These are phyloP conservation scores for Sordariomycetes sp. DNA, from an alignment of 2,329 filamentous ascomycete species.

Conservation along the genomic window DNA sequence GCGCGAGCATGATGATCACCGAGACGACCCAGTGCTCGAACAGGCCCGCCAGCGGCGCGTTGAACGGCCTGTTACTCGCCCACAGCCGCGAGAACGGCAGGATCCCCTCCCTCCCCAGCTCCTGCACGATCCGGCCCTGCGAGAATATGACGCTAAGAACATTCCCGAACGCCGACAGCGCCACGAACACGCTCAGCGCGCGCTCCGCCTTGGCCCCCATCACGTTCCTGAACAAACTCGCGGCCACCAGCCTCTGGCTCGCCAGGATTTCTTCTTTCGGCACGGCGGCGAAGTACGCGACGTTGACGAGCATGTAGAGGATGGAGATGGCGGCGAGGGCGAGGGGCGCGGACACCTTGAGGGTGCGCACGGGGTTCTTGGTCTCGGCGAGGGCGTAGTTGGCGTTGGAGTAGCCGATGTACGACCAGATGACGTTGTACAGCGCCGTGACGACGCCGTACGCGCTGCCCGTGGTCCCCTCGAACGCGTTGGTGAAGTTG, in stretches of 20 bases:
- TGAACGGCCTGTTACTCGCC: constrained; percentile 54
- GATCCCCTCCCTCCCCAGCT: constrained; percentile 56
- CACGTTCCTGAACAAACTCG: constrained; percentile 44
- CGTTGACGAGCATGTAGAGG: constrained; percentile 57
- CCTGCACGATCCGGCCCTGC: constrained; percentile 55
- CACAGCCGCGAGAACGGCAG: constrained; percentile 52
- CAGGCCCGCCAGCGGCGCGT: constrained; percentile 48
- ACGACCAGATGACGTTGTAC: constrained; percentile 64
- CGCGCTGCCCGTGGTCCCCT: constrained; percentile 53
- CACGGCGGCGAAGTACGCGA: constrained; percentile 54
- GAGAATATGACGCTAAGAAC: constrained; percentile 59
- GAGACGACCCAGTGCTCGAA: constrained; percentile 55
- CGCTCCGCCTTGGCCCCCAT: constrained; percentile 43
- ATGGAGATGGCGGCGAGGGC: constrained; percentile 47
- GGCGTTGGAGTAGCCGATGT: constrained; percentile 57
- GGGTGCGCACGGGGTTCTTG: constrained; percentile 51
- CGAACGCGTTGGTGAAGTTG: constrained; percentile 54
- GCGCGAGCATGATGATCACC: constrained; percentile 55
- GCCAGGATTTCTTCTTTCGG: constrained; percentile 40
- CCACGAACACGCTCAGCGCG: constrained; percentile 54
- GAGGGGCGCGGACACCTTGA: constrained; percentile 53
- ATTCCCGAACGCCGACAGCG: constrained; percentile 57
- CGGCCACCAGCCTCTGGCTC: constrained; percentile 40
- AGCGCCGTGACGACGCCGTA: constrained; percentile 60
- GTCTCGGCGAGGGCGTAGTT: constrained; percentile 58